phyloP scores from a whole-genome alignment of 2,329 filamentous ascomycete genomes.

The Neospermospora avenae region DNA sequence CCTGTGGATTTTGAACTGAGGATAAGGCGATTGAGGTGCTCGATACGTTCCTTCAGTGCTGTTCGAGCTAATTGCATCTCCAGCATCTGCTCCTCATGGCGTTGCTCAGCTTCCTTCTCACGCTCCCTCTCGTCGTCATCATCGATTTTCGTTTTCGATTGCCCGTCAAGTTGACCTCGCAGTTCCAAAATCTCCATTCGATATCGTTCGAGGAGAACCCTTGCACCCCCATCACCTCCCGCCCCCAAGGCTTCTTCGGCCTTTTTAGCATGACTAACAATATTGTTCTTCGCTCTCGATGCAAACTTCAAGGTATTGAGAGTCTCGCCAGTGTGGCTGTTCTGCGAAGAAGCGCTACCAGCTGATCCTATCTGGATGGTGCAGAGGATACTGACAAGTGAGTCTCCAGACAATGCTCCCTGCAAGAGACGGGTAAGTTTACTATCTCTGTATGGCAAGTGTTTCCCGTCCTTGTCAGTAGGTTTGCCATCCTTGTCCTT shows the following conservation, averaged over 20 bases:
- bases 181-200: slow-evolving; percentile 88
- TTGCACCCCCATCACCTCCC: slow-evolving; percentile 79
- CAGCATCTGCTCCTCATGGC: slow-evolving; percentile 95
- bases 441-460: slow-evolving; percentile 95
- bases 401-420: slow-evolving; percentile 87
- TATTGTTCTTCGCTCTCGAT: slow-evolving; percentile 94
- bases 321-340: slow-evolving; percentile 80
- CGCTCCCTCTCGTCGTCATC: slow-evolving; percentile 68
- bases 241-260: slow-evolving; percentile 83
- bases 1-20: slow-evolving; percentile 93
- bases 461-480: slow-evolving; percentile 80
- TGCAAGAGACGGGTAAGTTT: slow-evolving; percentile 93
- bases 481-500: slow-evolving; percentile 77
- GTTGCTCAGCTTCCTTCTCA: slow-evolving; percentile 76
- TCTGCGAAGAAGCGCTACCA: slow-evolving; percentile 66
- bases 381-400: slow-evolving; percentile 94
- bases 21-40: slow-evolving; percentile 92
- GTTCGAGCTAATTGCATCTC: slow-evolving; percentile 98
- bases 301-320: slow-evolving; percentile 97
- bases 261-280: slow-evolving; percentile 93
- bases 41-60: slow-evolving; percentile 93
- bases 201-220: slow-evolving; percentile 88
- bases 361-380: slow-evolving; percentile 87
- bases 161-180: slow-evolving; percentile 74
- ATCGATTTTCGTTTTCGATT: slow-evolving; percentile 66